phyloP scores from a whole-genome alignment of 352 stramenopile species.

The Phytophthora fragariaefolia region DNA sequence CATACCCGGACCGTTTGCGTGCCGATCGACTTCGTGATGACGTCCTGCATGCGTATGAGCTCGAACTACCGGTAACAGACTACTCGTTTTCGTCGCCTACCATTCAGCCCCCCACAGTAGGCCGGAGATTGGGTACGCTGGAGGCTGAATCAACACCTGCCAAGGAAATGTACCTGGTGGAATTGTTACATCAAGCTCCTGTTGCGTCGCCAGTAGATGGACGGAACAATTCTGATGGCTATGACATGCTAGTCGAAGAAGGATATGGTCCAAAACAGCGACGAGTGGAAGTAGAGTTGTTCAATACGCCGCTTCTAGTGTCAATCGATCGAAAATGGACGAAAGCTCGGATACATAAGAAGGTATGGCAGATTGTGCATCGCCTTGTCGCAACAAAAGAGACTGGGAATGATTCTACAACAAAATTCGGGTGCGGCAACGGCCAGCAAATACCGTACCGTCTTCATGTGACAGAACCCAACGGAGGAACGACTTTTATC shows the following conservation, averaged over 20 bases:
- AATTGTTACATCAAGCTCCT: constrained; percentile 72
- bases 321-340: constrained; percentile 68
- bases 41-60: constrained; percentile 88
- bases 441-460: constrained; percentile 65
- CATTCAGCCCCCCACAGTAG: constrained; percentile 43
- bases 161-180: constrained; percentile 75
- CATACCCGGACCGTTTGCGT: constrained; percentile 46
- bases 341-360: constrained; percentile 77
- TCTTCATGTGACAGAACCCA: constrained; percentile 66
- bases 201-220: constrained; percentile 62
- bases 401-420: constrained; percentile 20
- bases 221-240: constrained; percentile 32
- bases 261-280: constrained; percentile 60
- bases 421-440: constrained; percentile 42
- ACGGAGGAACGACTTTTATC: constrained; percentile 52
- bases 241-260: constrained; percentile 44
- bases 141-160: constrained; percentile 18
- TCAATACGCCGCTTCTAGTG: constrained; percentile 77
- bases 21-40: constrained; percentile 61
- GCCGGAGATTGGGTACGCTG: constrained; percentile 33
- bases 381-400: constrained; percentile 63
- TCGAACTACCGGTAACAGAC: constrained; percentile 72
- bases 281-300: constrained; percentile 77
- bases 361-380: constrained; percentile 81
- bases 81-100: constrained; percentile 76